phyloP scores from a whole-genome alignment of 1,284 basidiomycete species.

The Pulchroboletus neoregius region DNA sequence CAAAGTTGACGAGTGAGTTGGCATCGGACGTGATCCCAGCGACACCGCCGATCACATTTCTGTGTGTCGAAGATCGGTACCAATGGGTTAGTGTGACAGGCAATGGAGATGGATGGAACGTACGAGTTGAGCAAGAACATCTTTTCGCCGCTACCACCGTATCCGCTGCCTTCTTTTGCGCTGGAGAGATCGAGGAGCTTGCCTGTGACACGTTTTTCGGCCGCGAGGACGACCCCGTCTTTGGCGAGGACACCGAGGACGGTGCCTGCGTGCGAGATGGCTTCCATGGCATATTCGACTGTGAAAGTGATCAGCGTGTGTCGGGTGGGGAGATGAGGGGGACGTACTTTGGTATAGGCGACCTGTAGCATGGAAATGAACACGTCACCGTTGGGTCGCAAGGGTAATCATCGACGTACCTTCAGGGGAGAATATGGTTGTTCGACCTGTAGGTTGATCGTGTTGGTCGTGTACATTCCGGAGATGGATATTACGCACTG shows the following conservation, averaged over 20 bases:
- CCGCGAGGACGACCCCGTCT: conserved; percentile 95
- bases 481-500: conserved; percentile 50
- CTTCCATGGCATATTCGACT: conserved; percentile 99
- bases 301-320: conserved; percentile 7
- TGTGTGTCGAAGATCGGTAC: conserved; percentile 32
- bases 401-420: conserved; percentile 46
- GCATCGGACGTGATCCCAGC: conserved; percentile 97
- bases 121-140: conserved; percentile 90
- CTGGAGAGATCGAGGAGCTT: conserved; percentile 90
- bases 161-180: conserved; percentile 77
- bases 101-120: conserved; percentile 31
- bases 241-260: conserved; percentile 93
- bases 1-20: conserved; percentile 95
- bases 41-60: conserved; percentile 93
- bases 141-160: conserved; percentile 96
- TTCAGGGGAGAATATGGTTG: conserved; percentile 95
- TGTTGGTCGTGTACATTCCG: conserved; percentile 7
- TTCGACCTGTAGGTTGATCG: conserved; percentile 58
- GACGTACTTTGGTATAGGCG: conserved; percentile 84
- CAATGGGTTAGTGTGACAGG: background rate
- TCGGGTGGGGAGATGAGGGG: conserved; percentile 1
- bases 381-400: background rate
- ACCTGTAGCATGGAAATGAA: conserved; percentile 43
- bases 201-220: conserved; percentile 99
- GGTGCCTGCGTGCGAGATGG: conserved; percentile 95